Base-by-base conservation (phyloP, 192 early-diverging fungal species). In the Backusella mclennaniae region DNA sequence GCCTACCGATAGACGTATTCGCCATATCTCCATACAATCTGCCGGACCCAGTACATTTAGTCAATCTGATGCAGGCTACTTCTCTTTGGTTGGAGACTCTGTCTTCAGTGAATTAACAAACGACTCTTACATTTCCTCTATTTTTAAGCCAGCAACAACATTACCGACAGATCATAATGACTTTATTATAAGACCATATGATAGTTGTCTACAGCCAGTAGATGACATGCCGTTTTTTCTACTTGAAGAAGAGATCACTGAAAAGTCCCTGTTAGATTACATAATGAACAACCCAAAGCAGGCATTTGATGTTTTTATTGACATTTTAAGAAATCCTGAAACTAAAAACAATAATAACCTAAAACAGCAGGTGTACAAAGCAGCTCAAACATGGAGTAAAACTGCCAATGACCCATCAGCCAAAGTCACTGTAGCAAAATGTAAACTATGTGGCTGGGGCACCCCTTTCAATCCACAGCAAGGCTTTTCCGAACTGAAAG, bases 401-500 rank as follows among this genome's bases (percentile, higher is more conserved):
- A 67, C 29, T 42, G 26, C 74, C 7, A 39, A 75, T 67, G 56
- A 63, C 39, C 26, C 38, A 19, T 66, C 74, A 29, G 82, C 78
- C 33, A 74, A 67, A 33, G 74, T 79, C 19, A 77, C 76, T 73
- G 33, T 77, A 42, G 82, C 82, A 6, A 75, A 72, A 29, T 83
- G 78, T 21, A 75, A 79, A 21, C 9, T 83, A 11, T 67, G 77
- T 49, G 82, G 78, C 11, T 83, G 82, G 82, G 82, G 78, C n/a
- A 72, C 71, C 9, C 73, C 71, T 31, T 41, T 49, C 3, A 38
- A 79, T 49, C 70, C 78, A 1, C 8, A 11, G 6, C 33, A 75
- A 6, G 82, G 82, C 5, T 83, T 83, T 36, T 21, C 53, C 26
- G 49, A 52, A 11, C 52, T 83, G 11, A 46, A 70, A 14, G 4